Conservation (phyloP, 306 rosid species). For the Malus sieversii region DNA sequence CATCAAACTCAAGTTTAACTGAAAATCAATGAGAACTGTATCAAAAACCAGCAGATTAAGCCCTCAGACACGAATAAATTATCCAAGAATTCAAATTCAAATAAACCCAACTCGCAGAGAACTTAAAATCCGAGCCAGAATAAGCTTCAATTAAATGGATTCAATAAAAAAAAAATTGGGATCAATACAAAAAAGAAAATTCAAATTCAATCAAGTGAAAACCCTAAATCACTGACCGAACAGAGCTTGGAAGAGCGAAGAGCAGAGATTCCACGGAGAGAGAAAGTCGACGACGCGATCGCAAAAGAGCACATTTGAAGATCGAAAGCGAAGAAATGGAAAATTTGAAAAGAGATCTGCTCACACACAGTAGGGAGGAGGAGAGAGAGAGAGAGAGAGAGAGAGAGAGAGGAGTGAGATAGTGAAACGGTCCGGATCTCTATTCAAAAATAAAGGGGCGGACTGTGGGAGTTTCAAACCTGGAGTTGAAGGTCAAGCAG, state of each 20-base stretch:
- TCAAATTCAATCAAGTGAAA: neutral
- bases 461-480: slow-evolving; percentile 48
- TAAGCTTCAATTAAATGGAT: neutral
- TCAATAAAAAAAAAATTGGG: neutral
- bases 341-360: slow-evolving; percentile 20
- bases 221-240: slow-evolving; percentile 26
- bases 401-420: slow-evolving; percentile 5
- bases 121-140: neutral
- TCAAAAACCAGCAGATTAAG: neutral
- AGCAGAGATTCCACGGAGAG: slow-evolving; percentile 6
- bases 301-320: slow-evolving; percentile 29
- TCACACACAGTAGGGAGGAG: neutral
- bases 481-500: slow-evolving; percentile 24
- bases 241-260: slow-evolving; percentile 22
- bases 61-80: neutral
- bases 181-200: neutral
- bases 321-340: slow-evolving; percentile 24
- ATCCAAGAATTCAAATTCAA: neutral
- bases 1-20: neutral
- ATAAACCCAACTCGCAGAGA: neutral
- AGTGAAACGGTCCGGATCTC: slow-evolving; percentile 40
- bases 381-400: neutral
- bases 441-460: slow-evolving; percentile 84
- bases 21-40: neutral
- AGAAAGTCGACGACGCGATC: slow-evolving; percentile 2